Percentiles rank a stretch among this genome's conserved stretches.
Conservation (phyloP, 2,329 filamentous ascomycete species). For the Neonectria coccinea region DNA sequence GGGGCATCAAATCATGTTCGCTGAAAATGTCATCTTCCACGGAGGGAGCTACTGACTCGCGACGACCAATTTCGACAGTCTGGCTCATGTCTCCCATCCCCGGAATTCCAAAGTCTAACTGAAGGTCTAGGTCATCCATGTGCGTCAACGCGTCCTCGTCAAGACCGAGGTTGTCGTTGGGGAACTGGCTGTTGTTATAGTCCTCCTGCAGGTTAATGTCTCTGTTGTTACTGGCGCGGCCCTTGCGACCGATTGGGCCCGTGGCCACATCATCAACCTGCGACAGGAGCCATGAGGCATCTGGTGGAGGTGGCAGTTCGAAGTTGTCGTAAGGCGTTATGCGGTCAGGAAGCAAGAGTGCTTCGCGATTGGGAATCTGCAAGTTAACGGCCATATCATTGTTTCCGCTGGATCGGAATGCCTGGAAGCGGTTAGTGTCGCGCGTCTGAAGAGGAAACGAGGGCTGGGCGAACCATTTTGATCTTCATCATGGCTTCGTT, state of each 20-base stretch:
- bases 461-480: conserved; percentile 80
- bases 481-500: conserved; percentile 98
- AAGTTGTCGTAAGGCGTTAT: conserved; percentile 91
- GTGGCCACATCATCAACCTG: conserved; percentile 74
- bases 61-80: conserved; percentile 91
- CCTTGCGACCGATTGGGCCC: conserved; percentile 66
- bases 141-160: conserved; percentile 69
- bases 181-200: conserved; percentile 81
- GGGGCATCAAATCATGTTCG: conserved; percentile 69
- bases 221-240: conserved; percentile 68
- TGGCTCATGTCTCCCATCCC: conserved; percentile 73
- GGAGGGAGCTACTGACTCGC: conserved; percentile 76
- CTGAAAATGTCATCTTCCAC: conserved; percentile 78
- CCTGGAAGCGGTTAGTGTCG: conserved; percentile 66
- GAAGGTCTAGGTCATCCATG: conserved; percentile 76
- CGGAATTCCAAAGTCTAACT: conserved; percentile 77
- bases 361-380: conserved; percentile 83
- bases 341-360: conserved; percentile 88
- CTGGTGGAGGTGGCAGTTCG: conserved; percentile 83
- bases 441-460: background rate
- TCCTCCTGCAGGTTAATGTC: conserved; percentile 78
- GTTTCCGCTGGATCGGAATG: conserved; percentile 93
- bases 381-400: conserved; percentile 92
- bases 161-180: conserved; percentile 73
- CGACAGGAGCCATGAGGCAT: conserved; percentile 85